Evolutionary conservation across 2,329 filamentous ascomycete species (phyloP).

Genomic region (Colletotrichum incanum): DNA sequence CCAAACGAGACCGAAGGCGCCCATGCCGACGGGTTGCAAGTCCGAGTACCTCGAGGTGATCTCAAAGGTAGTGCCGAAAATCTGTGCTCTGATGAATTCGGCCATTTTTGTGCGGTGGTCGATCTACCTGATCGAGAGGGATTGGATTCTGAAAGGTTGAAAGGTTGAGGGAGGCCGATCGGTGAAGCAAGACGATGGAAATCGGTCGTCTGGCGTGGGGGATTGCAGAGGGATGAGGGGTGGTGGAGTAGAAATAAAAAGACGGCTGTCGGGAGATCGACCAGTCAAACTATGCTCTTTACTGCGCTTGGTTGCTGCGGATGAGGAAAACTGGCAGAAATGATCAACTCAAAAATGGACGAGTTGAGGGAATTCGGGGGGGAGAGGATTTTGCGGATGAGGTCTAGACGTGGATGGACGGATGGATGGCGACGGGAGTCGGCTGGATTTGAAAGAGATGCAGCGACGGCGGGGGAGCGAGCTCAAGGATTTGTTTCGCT

Average conservation of each 20-base stretch:
- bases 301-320: neutral
- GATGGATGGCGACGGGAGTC: slow-evolving; percentile 22
- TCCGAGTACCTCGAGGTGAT: slow-evolving; percentile 99
- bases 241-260: slow-evolving; percentile 11
- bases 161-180: slow-evolving; percentile 11
- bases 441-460: slow-evolving; percentile 39
- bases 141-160: slow-evolving; percentile 9
- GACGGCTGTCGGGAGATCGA: slow-evolving; percentile 28
- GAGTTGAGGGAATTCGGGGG: slow-evolving; percentile 19
- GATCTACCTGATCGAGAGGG: slow-evolving; percentile 32
- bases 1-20: slow-evolving; percentile 98
- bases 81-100: slow-evolving; percentile 99
- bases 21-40: slow-evolving; percentile 98
- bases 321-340: slow-evolving; percentile 2
- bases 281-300: slow-evolving; percentile 10
- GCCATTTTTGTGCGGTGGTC: slow-evolving; percentile 79
- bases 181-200: slow-evolving; percentile 10
- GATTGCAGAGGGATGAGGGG: slow-evolving; percentile 29
- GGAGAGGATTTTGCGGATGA: slow-evolving; percentile 9
- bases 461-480: slow-evolving; percentile 35
- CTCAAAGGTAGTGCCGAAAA: slow-evolving; percentile 99
- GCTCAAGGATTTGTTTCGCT: slow-evolving; percentile 43
- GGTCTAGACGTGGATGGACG: slow-evolving; percentile 14
- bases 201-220: slow-evolving; percentile 4
- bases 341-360: slow-evolving; percentile 21